Conservation (phyloP, 257 asterid genomes). For the Solanum sejunctum region DNA sequence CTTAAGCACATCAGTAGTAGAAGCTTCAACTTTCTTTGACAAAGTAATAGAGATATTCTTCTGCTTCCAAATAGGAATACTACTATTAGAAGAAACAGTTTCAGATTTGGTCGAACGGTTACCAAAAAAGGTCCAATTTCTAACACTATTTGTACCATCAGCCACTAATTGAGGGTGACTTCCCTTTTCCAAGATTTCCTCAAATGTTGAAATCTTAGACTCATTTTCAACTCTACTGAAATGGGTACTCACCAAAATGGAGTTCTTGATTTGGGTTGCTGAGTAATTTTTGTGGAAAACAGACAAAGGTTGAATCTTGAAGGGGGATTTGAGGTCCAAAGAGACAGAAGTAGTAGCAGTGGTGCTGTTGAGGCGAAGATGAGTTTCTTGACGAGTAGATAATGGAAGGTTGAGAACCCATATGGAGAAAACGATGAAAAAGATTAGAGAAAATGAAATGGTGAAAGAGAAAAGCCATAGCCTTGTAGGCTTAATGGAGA, state of each 20-base stretch:
- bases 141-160: not conserved
- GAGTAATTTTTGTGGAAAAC: conserved; percentile 13
- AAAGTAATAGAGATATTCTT: not conserved
- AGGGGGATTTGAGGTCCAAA: not conserved
- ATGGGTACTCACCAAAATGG: conserved; percentile 11
- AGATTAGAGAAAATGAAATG: conserved; percentile 27
- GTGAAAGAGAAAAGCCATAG: conserved; percentile 38
- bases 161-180: not conserved
- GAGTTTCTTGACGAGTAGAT: conserved; percentile 13
- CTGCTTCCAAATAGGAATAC: not conserved
- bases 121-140: not conserved
- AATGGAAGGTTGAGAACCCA: conserved; percentile 42
- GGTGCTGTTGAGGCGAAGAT: conserved; percentile 15
- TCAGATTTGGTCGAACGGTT: not conserved
- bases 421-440: conserved; percentile 33
- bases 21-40: not conserved
- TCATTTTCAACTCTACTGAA: not conserved
- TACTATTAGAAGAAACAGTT: not conserved
- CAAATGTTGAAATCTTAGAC: not conserved
- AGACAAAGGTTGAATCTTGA: conserved; percentile 1
- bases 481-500: conserved; percentile 38
- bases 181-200: not conserved
- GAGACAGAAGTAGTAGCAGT: not conserved
- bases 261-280: conserved; percentile 3
- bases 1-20: not conserved